Evolutionary conservation across 2,329 filamentous ascomycete genomes (phyloP).

Genomic region (Cucurbitaria berberidis): DNA sequence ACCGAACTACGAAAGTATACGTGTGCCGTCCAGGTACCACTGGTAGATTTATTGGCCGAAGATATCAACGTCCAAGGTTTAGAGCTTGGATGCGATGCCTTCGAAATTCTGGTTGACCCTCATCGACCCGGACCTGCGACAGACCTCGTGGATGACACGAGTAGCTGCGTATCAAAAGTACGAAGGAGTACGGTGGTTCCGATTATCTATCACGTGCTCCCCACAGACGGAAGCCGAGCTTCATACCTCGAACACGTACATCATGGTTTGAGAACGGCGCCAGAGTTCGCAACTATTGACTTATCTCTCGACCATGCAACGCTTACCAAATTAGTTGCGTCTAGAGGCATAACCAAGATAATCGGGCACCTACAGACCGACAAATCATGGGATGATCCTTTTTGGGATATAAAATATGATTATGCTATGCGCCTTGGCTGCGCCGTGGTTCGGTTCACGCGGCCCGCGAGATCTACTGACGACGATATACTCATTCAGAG

Average conservation of each 20-base stretch:
- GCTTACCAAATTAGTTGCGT: slow-evolving; percentile 58
- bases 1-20: slow-evolving; percentile 69
- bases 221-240: slow-evolving; percentile 32
- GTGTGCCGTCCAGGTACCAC: slow-evolving; percentile 68
- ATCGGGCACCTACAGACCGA: slow-evolving; percentile 62
- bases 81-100: slow-evolving; percentile 70
- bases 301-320: slow-evolving; percentile 61
- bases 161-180: slow-evolving; percentile 64
- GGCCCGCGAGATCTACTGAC: slow-evolving; percentile 61
- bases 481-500: slow-evolving; percentile 68
- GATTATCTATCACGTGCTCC: slow-evolving; percentile 50
- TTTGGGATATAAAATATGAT: slow-evolving; percentile 64
- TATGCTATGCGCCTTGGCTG: slow-evolving; percentile 65
- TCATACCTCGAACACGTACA: slow-evolving; percentile 64
- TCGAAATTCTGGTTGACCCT: slow-evolving; percentile 64
- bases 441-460: slow-evolving; percentile 67
- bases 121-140: slow-evolving; percentile 16
- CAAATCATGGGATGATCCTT: slow-evolving; percentile 62
- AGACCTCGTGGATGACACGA: slow-evolving; percentile 54
- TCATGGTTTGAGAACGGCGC: slow-evolving; percentile 66
- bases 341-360: slow-evolving; percentile 64
- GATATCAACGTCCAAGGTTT: slow-evolving; percentile 67
- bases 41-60: slow-evolving; percentile 62
- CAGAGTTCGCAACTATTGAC: slow-evolving; percentile 67
- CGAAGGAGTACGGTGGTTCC: slow-evolving; percentile 65